Conservation (phyloP, 495 filamentous ascomycete species). For the Schizothecium vesticola region DNA sequence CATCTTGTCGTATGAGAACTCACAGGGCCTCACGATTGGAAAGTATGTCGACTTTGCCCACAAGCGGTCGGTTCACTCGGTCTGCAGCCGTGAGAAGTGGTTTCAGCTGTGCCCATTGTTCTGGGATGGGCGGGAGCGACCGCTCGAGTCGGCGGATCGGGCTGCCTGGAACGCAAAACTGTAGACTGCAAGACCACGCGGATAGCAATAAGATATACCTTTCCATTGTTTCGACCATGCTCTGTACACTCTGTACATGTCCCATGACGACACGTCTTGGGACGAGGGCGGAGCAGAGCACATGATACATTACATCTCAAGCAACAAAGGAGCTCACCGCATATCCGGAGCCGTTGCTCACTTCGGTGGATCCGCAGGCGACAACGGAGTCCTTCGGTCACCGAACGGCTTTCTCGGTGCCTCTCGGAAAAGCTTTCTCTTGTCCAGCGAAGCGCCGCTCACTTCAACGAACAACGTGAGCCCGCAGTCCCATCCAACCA, state of each 20-base stretch:
- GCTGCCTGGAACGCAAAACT: slow-evolving; percentile 48
- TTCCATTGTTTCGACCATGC: neutral
- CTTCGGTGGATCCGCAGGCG: neutral
- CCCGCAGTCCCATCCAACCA: neutral
- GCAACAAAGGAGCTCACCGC: neutral
- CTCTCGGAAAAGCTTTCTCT: neutral
- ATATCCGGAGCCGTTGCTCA: neutral
- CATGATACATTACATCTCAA: neutral
- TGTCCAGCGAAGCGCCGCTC: neutral
- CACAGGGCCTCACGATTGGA: slow-evolving; percentile 53
- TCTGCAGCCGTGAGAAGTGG: slow-evolving; percentile 55
- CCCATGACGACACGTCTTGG: neutral
- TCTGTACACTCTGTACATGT: neutral
- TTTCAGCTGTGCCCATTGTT: slow-evolving; percentile 56
- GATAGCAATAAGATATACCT: neutral
- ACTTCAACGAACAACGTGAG: too few relatives aligned
- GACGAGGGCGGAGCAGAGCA: neutral
- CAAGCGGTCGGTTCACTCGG: slow-evolving; percentile 56
- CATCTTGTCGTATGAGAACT: slow-evolving; percentile 56
- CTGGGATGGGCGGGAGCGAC: slow-evolving; percentile 32
- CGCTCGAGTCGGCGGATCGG: slow-evolving; percentile 43
- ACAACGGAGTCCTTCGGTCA: neutral
- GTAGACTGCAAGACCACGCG: neutral
- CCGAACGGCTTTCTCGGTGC: neutral
- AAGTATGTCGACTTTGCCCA: slow-evolving; percentile 59